A percentile compares a stretch with the other conserved stretches of the same genome.
Conservation (phyloP, 129 eudicot species). For the Apium graveolens region DNA sequence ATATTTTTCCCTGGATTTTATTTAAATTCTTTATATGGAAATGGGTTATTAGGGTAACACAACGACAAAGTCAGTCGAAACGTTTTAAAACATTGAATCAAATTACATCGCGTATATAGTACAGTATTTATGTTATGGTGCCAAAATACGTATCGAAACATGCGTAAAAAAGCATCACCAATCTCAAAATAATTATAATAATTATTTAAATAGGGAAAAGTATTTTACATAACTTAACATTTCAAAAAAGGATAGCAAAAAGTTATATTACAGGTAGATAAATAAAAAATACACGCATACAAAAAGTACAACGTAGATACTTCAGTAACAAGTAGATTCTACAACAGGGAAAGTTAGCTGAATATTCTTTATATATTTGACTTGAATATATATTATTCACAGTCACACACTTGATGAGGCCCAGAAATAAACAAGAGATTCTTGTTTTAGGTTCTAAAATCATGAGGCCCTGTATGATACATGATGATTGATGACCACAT, state of each 20-base stretch:
- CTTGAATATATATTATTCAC: not conserved
- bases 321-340: not conserved
- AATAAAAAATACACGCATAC: not conserved
- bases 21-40: no score
- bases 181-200: not conserved
- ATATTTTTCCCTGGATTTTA: no score
- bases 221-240: not conserved
- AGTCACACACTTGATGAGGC: not conserved
- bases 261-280: not conserved
- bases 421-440: not conserved
- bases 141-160: no score
- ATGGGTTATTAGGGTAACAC: not conserved
- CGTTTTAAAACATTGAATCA: no score
- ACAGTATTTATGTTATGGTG: no score
- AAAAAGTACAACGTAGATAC: not conserved
- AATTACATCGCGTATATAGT: no score
- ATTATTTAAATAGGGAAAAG: no score
- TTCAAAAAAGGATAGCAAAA: not conserved
- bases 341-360: not conserved
- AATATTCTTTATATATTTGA: not conserved
- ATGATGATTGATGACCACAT: constrained; percentile 6
- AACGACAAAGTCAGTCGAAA: no score
- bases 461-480: constrained; percentile 3
- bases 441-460: not conserved
- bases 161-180: no score